Conservation (phyloP, 2,329 filamentous ascomycete genomes). For the Penicillium sp. region DNA sequence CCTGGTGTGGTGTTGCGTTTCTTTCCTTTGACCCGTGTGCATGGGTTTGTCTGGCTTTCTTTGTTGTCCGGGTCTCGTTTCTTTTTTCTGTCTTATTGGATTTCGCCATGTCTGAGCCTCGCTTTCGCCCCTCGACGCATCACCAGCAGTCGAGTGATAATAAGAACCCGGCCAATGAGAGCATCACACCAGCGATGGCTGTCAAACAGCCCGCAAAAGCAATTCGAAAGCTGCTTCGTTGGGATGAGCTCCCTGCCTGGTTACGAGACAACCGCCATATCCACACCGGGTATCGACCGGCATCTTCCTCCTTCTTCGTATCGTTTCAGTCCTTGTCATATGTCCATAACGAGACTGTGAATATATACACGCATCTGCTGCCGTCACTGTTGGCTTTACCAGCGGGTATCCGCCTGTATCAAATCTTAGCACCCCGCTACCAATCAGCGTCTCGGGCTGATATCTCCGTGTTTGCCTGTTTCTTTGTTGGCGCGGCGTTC, state of each 20-base stretch:
- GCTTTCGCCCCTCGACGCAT: constrained; percentile 28
- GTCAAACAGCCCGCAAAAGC: constrained; percentile 26
- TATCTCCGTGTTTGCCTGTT: constrained; percentile 69
- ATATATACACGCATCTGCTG: constrained; percentile 68
- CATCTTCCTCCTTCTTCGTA: constrained; percentile 56
- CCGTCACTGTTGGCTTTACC: constrained; percentile 60
- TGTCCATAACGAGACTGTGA: constrained; percentile 66
- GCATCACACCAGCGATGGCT: constrained; percentile 21
- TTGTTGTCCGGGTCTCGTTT: not conserved
- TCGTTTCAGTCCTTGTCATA: constrained; percentile 59
- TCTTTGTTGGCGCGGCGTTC: constrained; percentile 68
- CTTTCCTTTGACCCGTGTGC: not conserved
- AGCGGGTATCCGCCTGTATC: constrained; percentile 53
- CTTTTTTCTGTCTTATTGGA: not conserved
- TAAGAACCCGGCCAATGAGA: constrained; percentile 20
- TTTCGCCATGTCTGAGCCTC: constrained; percentile 16
- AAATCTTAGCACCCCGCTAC: constrained; percentile 62
- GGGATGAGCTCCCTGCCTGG: constrained; percentile 52
- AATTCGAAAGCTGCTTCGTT: constrained; percentile 42
- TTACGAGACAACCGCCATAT: constrained; percentile 68
- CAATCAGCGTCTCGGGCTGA: constrained; percentile 59
- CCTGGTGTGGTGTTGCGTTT: not conserved
- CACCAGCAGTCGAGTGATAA: constrained; percentile 18
- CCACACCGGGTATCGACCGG: constrained; percentile 60
- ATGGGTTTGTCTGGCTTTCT: not conserved